Conservation (phyloP, 2,329 filamentous ascomycete genomes). For the Zymoseptoria ardabiliae region DNA sequence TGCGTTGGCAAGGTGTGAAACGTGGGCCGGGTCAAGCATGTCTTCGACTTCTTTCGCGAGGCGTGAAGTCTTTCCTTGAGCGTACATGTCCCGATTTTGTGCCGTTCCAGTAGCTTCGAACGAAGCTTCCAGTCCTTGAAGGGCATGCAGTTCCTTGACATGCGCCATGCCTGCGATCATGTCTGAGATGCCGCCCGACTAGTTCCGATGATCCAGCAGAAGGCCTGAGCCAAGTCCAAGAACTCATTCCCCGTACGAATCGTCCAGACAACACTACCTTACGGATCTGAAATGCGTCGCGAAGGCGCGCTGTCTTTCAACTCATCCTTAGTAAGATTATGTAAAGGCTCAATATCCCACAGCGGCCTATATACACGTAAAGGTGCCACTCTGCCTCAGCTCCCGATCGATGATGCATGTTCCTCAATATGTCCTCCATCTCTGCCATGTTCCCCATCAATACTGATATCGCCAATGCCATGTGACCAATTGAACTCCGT, state of each 20-base stretch:
- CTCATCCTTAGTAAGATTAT: neutral
- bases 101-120: too few species aligned
- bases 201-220: neutral
- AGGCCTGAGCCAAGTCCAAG: too few species aligned
- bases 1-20: neutral
- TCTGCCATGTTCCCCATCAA: neutral
- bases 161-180: neutral
- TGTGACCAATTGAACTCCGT: neutral
- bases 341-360: neutral
- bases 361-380: neutral
- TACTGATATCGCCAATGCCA: neutral
- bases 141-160: neutral
- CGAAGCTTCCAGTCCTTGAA: too few species aligned
- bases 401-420: neutral
- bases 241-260: neutral
- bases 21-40: neutral
- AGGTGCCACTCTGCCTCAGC: neutral
- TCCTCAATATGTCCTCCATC: neutral
- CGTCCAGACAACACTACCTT: neutral
- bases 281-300: neutral
- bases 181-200: neutral
- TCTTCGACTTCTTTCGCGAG: neutral
- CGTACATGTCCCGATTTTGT: neutral
- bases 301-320: neutral
- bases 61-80: neutral